These are phyloP conservation scores for Tuctoria greenei DNA, from an alignment of 176 grass and related monocot species.

Conservation along the genomic window DNA sequence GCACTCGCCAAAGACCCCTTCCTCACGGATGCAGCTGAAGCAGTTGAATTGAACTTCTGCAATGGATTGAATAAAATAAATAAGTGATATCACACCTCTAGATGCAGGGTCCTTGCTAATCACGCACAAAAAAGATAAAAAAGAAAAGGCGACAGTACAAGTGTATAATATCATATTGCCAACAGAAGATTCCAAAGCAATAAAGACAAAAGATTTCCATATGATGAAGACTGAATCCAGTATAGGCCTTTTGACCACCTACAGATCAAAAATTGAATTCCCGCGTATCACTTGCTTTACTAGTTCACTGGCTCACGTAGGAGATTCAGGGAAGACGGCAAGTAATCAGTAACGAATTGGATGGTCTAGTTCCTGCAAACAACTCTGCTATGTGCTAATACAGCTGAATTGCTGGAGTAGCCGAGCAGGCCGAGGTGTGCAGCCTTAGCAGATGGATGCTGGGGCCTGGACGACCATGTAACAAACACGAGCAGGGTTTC, in stretches of 20 bases:
- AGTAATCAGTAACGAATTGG: not conserved
- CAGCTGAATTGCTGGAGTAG: not conserved
- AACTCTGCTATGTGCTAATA: not conserved
- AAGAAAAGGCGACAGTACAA: not conserved
- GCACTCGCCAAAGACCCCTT: conserved; percentile 41
- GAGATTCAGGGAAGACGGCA: not conserved
- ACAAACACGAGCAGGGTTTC: not conserved
- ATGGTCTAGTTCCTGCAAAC: not conserved
- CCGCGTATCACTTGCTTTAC: not conserved
- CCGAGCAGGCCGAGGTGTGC: no score
- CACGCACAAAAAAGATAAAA: not conserved
- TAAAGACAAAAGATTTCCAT: conserved; percentile 20
- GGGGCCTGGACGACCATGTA: no score
- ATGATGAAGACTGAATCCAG: not conserved
- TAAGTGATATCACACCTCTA: conserved; percentile 10
- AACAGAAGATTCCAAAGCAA: conserved; percentile 41
- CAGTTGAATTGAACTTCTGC: conserved; percentile 50
- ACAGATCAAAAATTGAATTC: not conserved
- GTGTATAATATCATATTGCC: not conserved
- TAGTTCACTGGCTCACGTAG: not conserved
- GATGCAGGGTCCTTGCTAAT: not conserved
- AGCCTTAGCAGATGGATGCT: no score
- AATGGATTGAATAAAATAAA: conserved; percentile 22
- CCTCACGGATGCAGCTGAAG: conserved; percentile 42
- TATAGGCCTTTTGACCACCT: conserved; percentile 6